Evolutionary conservation across 345 rosid species (phyloP), one percentile per base, ranked within the genome.

Genomic region (Gossypium raimondii): DNA sequence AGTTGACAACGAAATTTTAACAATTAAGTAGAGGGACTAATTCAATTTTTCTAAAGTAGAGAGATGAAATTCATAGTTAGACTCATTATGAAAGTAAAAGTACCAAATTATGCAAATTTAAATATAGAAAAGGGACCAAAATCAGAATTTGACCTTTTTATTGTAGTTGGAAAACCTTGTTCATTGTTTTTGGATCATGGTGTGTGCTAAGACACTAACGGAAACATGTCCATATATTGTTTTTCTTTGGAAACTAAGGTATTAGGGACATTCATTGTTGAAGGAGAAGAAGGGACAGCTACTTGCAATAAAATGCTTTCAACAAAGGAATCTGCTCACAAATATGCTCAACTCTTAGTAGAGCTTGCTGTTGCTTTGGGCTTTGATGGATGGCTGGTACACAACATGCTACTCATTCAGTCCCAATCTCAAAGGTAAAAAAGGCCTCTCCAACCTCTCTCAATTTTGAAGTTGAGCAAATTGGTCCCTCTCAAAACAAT

Each of bases 301-400:
- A 75, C 68, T 66, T 86, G 95, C 76, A 78, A 84, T 62, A 82
- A 88, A 69, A 75, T 94, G 81, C 84, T 94, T n/a, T 78, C 82
- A 1, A 85, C 95, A 11, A 83, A 84, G 85, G 95, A 87, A 82
- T 89, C 95, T 67, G 88, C 97, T 80, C 85, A 69, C 11, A 76
- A 78, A 76, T 87, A 86, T 83, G 98, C 97, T 1, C 90, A 89
- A 70, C 83, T 82, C 64, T 86, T 94, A 82, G 83, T 85, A 8
- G 89, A 94, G 79, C 95, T 92, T 66, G 87, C 93, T 29, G 78
- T 73, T 81, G 81, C 76, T 62, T 79, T 92, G 74, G 93, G 93
- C 67, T 90, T 92, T 56, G 97, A 94, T 75, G 98, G 97, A 14
- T 94, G 97, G 97, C 89, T 91, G 89, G 98, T 94, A 84, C 56